Base-by-base conservation (phyloP, 2,329 filamentous ascomycete genomes). In the Fusarium pseudocircinatum region DNA sequence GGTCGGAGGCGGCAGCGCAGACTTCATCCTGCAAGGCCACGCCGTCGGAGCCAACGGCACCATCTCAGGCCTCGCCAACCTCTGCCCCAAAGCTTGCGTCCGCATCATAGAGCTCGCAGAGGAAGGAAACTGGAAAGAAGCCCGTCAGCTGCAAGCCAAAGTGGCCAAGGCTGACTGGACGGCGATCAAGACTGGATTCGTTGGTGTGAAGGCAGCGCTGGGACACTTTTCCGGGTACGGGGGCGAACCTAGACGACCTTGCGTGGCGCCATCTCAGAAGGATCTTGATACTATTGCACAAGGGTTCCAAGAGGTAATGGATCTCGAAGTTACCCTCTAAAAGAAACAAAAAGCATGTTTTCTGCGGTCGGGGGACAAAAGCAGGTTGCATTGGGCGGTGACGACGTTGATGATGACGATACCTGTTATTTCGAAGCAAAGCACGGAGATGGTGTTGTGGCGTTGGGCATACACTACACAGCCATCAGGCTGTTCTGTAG, bases 151-250 rank as follows among this genome's bases (percentile, higher is more conserved):
- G 67, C 83, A 84, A 72, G 81, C 81, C 14, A 72, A 83, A 74
- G 77, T 88, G 67, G 82, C 88, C 77, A 78, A 82, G 75, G 78
- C 83, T 62, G 81, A 86, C 80, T 83, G 88, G 84, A 69, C 83
- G 47, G 84, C 84, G 60, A 86, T 86, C 70, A 81, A 82, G 77
- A 85, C 83, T n/a, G 85, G 85, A 8, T 86, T 87, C 69, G 83
- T 84, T 8, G 85, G 85, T 37, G 84, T 86, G 66, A 87, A 87
- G 80, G 83, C 83, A 37, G 84, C 83, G 12, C 77, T 86, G 76
- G 81, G 81, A 30, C 79, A 82, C 68, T 84, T 83, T 73, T 75
- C 80, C 47, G 81, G 82, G 32, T 82, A 83, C 56, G 82, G 81
- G 22, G 82, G 83, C 30, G 81, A 80, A 72, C 84, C 84, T 20